Evolutionary conservation across 2,329 filamentous ascomycete species (phyloP).

Genomic region (Alternaria gansuensis): DNA sequence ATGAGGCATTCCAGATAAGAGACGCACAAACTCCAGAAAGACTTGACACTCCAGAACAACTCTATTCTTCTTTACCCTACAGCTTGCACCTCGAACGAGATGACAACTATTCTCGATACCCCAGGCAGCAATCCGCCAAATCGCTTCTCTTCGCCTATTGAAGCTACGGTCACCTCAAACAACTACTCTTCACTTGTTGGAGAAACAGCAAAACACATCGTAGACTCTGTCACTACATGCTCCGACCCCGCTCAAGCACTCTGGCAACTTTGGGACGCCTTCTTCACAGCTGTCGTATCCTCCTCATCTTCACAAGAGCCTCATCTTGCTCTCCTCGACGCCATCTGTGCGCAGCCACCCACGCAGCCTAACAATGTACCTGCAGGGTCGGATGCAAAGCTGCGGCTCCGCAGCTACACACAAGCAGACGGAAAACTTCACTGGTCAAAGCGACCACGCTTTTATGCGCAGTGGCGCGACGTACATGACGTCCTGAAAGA

Average conservation of each 20-base stretch:
- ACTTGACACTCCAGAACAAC: background rate
- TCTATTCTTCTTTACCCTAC: background rate
- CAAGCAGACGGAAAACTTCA: background rate
- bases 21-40: no score
- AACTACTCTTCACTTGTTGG: background rate
- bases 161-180: background rate
- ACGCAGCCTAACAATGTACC: background rate
- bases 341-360: background rate
- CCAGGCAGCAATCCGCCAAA: background rate
- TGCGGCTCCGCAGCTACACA: background rate
- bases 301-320: background rate
- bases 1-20: background rate
- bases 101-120: background rate
- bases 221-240: background rate
- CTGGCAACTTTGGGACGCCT: conserved; percentile 12
- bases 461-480: background rate
- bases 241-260: background rate
- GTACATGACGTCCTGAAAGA: background rate
- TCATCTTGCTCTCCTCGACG: background rate
- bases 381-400: background rate
- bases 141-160: background rate
- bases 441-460: background rate
- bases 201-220: background rate
- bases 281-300: background rate
- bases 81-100: background rate